Conservation (phyloP, 163 green algal species). For the Prototheca stagnorum region DNA sequence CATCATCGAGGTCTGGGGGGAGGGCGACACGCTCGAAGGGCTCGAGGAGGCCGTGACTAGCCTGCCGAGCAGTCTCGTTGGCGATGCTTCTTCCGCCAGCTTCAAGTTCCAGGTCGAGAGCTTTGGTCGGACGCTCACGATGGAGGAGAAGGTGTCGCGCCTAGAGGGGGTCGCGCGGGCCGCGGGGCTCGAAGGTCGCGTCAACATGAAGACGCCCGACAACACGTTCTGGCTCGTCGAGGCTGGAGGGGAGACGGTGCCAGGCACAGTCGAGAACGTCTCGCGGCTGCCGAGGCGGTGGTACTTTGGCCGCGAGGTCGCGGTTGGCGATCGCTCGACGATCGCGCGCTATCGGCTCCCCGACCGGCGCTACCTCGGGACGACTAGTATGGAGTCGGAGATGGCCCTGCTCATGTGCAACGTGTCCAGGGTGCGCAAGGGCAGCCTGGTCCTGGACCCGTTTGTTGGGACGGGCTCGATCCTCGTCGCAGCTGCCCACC, state of each 20-base stretch:
- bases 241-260: no score
- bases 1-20: slow-evolving; percentile 69
- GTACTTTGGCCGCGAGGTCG: slow-evolving; percentile 61
- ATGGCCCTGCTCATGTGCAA: slow-evolving; percentile 91
- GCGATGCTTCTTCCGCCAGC: background rate
- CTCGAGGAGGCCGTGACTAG: slow-evolving; percentile 25
- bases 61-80: slow-evolving; percentile 12
- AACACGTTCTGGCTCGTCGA: slow-evolving; percentile 36
- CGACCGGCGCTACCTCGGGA: slow-evolving; percentile 71
- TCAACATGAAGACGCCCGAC: slow-evolving; percentile 27
- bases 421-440: slow-evolving; percentile 39
- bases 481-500: slow-evolving; percentile 60
- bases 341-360: slow-evolving; percentile 42
- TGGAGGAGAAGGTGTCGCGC: slow-evolving; percentile 32
- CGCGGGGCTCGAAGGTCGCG: slow-evolving; percentile 2
- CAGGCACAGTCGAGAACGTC: no score
- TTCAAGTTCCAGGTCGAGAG: slow-evolving; percentile 44
- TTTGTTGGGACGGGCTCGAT: slow-evolving; percentile 87
- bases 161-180: slow-evolving; percentile 18
- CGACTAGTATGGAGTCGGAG: slow-evolving; percentile 92
- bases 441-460: slow-evolving; percentile 67
- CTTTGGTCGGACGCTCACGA: slow-evolving; percentile 23
- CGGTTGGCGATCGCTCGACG: slow-evolving; percentile 14
- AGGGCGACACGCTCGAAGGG: slow-evolving; percentile 45
- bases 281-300: slow-evolving; percentile 8